Evolutionary conservation across 129 eudicot genomes (phyloP).

Genomic region (Mikania micrantha): DNA sequence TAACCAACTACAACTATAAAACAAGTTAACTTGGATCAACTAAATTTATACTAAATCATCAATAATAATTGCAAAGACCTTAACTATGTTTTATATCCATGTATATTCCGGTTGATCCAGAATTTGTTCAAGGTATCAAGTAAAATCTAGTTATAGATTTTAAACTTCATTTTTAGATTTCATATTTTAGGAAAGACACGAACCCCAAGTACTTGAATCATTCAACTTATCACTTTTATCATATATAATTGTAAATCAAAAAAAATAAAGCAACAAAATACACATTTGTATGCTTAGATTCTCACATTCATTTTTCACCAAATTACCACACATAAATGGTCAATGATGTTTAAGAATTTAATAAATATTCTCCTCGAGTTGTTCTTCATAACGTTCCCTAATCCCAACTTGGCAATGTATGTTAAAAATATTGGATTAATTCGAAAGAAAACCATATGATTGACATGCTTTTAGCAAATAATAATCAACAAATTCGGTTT

Average conservation of each 20-base stretch:
- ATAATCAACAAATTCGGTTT: not conserved
- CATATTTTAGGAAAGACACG: not conserved
- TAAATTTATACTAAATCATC: not conserved
- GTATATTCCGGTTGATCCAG: not conserved
- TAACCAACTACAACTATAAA: not conserved
- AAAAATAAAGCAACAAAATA: not conserved
- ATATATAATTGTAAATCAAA: not conserved
- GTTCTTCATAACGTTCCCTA: not conserved
- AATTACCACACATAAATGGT: not conserved
- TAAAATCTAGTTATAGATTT: not conserved
- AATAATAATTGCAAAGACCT: constrained; percentile 4
- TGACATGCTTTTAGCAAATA: not conserved
- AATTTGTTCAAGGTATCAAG: not conserved
- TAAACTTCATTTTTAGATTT: not conserved
- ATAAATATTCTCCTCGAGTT: not conserved
- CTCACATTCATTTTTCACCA: not conserved
- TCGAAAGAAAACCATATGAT: not conserved
- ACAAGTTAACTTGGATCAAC: not conserved
- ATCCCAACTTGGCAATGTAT: constrained; percentile 4
- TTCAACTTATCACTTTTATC: constrained; percentile 5
- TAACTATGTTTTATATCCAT: not conserved
- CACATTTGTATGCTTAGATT: not conserved
- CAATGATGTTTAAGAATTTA: not conserved
- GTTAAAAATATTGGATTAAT: not conserved
- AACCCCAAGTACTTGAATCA: not conserved